Percentiles rank a stretch among this genome's conserved stretches.
Evolutionary conservation across 257 asterid genomes (phyloP).

Genomic region (Petunia secreta): DNA sequence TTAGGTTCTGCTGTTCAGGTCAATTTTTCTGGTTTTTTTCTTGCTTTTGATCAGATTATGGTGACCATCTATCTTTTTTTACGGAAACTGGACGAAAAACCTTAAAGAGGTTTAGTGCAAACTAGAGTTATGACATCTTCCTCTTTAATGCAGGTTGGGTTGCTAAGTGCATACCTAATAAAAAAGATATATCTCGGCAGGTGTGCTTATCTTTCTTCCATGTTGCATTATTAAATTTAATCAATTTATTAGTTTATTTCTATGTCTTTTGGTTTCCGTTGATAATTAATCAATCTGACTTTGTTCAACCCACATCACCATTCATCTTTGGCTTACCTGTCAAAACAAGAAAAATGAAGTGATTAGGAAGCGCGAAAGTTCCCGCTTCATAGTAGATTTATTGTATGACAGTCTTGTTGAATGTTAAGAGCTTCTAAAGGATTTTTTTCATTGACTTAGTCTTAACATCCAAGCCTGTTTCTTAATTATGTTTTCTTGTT

Average conservation of each 20-base stretch:
- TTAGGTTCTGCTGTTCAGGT: not conserved
- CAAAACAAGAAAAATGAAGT: not conserved
- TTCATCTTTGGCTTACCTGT: not conserved
- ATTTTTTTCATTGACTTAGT: not conserved
- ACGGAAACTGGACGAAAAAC: not conserved
- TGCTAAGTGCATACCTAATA: conserved; percentile 68
- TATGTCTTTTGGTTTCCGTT: not conserved
- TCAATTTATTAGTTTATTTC: not conserved
- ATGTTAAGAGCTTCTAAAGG: not conserved
- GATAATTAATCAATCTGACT: not conserved
- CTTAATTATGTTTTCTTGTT: not conserved
- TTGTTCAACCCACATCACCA: not conserved
- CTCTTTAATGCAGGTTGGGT: conserved; percentile 56
- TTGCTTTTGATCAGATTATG: not conserved
- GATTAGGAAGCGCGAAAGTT: not conserved
- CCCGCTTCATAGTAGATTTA: no score
- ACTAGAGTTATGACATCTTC: not conserved
- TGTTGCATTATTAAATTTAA: not conserved
- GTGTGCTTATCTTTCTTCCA: conserved; percentile 33
- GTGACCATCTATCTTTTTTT: not conserved
- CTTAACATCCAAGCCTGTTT: not conserved
- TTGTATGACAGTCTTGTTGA: not conserved
- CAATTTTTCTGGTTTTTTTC: not conserved
- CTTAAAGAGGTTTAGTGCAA: no score
- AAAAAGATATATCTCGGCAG: conserved; percentile 59